Evolutionary conservation across 306 rosid genomes (phyloP).

Genomic region (Quercus suber): DNA sequence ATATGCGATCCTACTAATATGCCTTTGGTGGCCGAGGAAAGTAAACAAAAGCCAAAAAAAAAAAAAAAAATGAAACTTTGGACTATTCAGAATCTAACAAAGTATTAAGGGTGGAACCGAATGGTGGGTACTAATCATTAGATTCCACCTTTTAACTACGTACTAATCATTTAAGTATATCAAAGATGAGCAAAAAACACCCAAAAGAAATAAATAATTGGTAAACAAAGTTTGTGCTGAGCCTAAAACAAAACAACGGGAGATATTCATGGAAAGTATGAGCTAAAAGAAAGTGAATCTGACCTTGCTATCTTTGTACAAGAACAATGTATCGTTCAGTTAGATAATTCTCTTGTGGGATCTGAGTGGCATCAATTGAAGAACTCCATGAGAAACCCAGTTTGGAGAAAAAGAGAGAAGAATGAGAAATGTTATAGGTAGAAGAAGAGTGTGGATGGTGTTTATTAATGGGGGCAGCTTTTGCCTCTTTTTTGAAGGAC

Average conservation of each 20-base stretch:
- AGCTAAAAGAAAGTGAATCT: neutral
- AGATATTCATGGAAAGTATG: neutral
- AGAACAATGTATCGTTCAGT: neutral
- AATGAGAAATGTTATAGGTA: neutral
- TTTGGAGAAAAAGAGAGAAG: neutral
- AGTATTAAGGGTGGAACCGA: neutral
- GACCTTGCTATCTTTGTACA: constrained; percentile 9
- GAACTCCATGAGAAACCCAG: constrained; percentile 23
- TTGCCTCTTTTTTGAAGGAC: constrained; percentile 21
- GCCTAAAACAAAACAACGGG: neutral
- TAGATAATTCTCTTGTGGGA: constrained; percentile 4
- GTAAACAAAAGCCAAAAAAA: neutral
- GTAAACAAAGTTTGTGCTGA: neutral
- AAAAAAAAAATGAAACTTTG: neutral
- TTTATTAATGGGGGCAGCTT: constrained; percentile 12
- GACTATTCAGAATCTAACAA: neutral
- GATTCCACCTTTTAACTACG: neutral
- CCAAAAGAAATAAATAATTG: neutral
- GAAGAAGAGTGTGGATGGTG: neutral
- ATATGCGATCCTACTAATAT: no score
- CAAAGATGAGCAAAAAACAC: neutral
- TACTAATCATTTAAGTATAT: constrained; percentile 3
- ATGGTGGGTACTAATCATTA: neutral
- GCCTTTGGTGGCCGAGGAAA: neutral
- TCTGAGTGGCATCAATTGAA: constrained; percentile 9